These are phyloP conservation scores for Chrysochromulina parva DNA, from an alignment of 78 protist genomes.

Conservation along the genomic window DNA sequence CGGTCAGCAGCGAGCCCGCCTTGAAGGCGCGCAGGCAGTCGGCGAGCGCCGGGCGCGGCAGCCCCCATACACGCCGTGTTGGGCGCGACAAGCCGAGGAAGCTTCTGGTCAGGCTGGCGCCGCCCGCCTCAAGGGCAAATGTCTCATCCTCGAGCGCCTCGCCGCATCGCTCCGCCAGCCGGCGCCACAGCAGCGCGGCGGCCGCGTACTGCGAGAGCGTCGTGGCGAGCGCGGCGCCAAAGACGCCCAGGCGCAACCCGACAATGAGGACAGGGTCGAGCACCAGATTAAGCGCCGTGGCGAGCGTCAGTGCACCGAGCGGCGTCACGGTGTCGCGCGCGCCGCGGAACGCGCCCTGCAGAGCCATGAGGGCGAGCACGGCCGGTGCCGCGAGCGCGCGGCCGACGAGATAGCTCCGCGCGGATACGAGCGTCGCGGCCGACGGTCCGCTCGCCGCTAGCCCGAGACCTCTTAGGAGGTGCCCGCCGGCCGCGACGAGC, in stretches of 20 bases:
- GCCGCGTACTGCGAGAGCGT: not conserved
- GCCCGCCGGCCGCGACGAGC: not conserved
- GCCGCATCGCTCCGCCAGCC: not conserved
- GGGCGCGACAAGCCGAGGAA: not conserved
- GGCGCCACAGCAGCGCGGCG: not conserved
- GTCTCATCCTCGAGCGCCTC: not conserved
- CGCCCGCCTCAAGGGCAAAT: not conserved
- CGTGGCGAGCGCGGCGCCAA: not conserved
- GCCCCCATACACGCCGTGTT: not conserved
- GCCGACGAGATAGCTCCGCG: not conserved
- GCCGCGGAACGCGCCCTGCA: not conserved
- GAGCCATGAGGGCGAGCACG: not conserved
- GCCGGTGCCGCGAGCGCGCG: not conserved
- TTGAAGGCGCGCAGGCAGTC: not conserved
- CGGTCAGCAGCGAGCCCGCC: not conserved
- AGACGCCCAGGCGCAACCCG: too few relatives aligned
- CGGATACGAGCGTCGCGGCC: not conserved
- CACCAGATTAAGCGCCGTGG: not conserved
- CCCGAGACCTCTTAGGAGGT: not conserved
- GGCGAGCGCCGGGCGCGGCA: not conserved
- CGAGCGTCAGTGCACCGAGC: not conserved
- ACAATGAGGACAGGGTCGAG: not conserved
- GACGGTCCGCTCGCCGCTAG: not conserved
- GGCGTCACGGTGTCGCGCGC: conserved; percentile 19
- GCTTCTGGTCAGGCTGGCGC: not conserved